Evolutionary conservation across 1,139 yeast genomes (phyloP), one percentile per base, ranked within the genome.

Genomic region (Geotrichum klebahnii): DNA sequence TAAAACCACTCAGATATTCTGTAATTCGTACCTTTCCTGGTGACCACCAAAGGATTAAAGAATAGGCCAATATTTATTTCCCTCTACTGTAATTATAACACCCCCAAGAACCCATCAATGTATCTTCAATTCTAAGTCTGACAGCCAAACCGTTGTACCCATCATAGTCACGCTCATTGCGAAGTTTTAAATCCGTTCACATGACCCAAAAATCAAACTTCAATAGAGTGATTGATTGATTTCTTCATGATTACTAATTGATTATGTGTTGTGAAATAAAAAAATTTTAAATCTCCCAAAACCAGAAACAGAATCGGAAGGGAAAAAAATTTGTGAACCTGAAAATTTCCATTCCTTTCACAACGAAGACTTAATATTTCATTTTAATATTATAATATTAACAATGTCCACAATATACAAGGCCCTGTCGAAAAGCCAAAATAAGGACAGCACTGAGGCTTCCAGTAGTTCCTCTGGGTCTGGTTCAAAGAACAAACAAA

Each of bases 351-450:
- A 24, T 19, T 22, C 22, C 19, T 16, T 10, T 42, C 46, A n/a
- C 37, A n/a, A 20, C 43, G 16, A 20, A 14, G 9, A 35, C 38
- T n/a, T n/a, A n/a, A n/a, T n/a, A n/a, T n/a, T n/a, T n/a, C n/a
- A 22, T 22, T 17, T 31, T 19, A 19, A 14, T 28, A 9, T 29
- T 23, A 9, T 19, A 34, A 19, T 16, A 16, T 24, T 8, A 24
- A 28, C 12, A 34, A 80, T 80, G 85, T 79, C 84, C 28, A 78
- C 85, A 48, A 74, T 81, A 48, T 81, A 79, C 72, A 84, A 84
- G 68, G 85, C 90, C 23, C 72, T 84, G 58, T 80, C 84, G 53
- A 72, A 78, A 53, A 62, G 75, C n/a, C 53, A 54, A 33, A 59
- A 61, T 24, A 67, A 67, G 51, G 58, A 60, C 26, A 61, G 64